phyloP scores from a whole-genome alignment of 192 early-diverging fungal genomes.

The Spinellus fusiger region DNA sequence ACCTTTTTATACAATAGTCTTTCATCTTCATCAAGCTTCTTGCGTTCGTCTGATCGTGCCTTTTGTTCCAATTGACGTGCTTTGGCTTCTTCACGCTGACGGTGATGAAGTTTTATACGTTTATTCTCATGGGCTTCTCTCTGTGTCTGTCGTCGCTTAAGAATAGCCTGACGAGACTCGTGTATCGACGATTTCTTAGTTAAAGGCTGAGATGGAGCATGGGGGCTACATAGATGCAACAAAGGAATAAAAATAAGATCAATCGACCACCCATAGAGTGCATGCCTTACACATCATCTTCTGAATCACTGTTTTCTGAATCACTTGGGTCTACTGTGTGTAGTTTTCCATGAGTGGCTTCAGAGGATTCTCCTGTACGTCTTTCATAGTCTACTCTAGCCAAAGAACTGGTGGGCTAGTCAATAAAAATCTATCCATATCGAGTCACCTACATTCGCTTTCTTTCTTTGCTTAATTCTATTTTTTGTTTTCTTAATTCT shows the following conservation, averaged over 20 bases:
- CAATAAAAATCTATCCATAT: not conserved
- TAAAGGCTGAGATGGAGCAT: conserved; percentile 15
- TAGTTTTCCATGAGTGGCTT: not conserved
- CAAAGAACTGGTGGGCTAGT: conserved; percentile 6
- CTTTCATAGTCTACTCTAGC: conserved; percentile 44
- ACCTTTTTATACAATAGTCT: conserved; percentile 38
- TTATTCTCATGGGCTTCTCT: conserved; percentile 42
- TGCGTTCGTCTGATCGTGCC: conserved; percentile 29
- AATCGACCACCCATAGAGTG: conserved; percentile 1
- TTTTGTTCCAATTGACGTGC: conserved; percentile 37
- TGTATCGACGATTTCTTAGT: conserved; percentile 19
- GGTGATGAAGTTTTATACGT: conserved; percentile 33
- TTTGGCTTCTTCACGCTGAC: conserved; percentile 36
- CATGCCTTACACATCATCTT: conserved; percentile 28
- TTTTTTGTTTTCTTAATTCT: conserved; percentile 68
- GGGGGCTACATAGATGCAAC: not conserved
- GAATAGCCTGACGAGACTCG: conserved; percentile 40
- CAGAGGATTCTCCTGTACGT: conserved; percentile 2
- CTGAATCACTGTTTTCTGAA: conserved; percentile 17
- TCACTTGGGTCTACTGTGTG: conserved; percentile 1
- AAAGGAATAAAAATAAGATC: not conserved
- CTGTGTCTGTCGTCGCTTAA: conserved; percentile 41
- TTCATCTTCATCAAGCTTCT: conserved; percentile 52
- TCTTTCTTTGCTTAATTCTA: conserved; percentile 62
- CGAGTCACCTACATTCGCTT: conserved; percentile 51